Conservation (phyloP, 2,329 filamentous ascomycete species). For the Helotiales sp. region DNA sequence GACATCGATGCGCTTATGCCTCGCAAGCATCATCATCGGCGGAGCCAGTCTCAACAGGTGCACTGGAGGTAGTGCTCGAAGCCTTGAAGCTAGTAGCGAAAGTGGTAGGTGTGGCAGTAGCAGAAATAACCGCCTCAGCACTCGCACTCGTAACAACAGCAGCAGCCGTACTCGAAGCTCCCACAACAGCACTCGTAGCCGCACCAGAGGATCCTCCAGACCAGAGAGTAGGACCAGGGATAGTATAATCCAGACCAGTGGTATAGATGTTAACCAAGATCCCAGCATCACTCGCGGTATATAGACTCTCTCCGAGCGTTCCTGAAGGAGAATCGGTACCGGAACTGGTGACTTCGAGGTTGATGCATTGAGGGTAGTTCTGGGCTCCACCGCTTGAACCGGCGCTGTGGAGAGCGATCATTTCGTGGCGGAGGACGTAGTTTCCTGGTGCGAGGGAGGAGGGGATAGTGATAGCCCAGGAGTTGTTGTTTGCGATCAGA, state of each 20-base stretch:
- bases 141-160: not conserved
- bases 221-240: slow-evolving; percentile 39
- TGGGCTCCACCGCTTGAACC: slow-evolving; percentile 43
- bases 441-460: slow-evolving; percentile 43
- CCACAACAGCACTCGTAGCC: slow-evolving; percentile 28
- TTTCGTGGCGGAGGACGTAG: slow-evolving; percentile 57
- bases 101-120: not conserved
- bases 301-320: slow-evolving; percentile 40
- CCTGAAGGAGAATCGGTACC: slow-evolving; percentile 42
- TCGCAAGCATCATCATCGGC: not conserved
- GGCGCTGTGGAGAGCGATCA: slow-evolving; percentile 34
- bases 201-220: not conserved
- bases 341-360: slow-evolving; percentile 47
- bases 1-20: not conserved
- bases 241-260: slow-evolving; percentile 30
- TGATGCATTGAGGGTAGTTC: slow-evolving; percentile 53
- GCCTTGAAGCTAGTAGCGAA: not conserved
- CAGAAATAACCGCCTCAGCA: not conserved
- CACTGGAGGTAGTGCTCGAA: not conserved
- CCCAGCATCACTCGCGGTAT: slow-evolving; percentile 43
- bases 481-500: slow-evolving; percentile 54
- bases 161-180: slow-evolving; percentile 3
- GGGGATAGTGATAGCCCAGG: slow-evolving; percentile 49
- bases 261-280: slow-evolving; percentile 43
- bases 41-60: not conserved